A percentile compares a stretch with the other conserved stretches of the same genome.
Evolutionary conservation across 805 yeast species (phyloP).

Genomic region (Saccharomyces mikatae): DNA sequence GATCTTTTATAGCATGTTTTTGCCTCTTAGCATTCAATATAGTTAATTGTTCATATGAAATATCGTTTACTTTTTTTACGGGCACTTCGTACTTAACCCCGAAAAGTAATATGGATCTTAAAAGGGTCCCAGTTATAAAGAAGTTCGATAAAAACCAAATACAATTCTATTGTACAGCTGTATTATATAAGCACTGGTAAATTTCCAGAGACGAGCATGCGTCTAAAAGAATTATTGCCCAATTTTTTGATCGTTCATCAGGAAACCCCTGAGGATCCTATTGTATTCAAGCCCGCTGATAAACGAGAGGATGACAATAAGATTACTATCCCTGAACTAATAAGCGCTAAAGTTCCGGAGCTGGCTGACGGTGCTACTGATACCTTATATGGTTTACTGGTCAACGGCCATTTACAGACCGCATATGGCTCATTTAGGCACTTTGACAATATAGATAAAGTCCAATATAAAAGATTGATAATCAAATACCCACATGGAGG

Average conservation of each 20-base stretch:
- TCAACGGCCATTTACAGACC: slow-evolving; percentile 67
- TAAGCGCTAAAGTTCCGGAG: slow-evolving; percentile 36
- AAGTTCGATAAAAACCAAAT: not conserved
- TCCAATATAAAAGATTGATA: slow-evolving; percentile 58
- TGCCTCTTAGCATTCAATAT: not conserved
- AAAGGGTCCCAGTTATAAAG: not conserved
- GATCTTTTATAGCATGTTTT: not conserved
- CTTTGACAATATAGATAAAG: slow-evolving; percentile 38
- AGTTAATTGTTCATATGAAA: not conserved
- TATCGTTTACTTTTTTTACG: not conserved
- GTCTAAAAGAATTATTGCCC: slow-evolving; percentile 1
- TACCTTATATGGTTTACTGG: slow-evolving; percentile 47
- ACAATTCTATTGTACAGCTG: not conserved
- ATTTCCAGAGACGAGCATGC: not conserved
- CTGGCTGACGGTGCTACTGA: slow-evolving; percentile 38
- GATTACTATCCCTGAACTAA: slow-evolving; percentile 22
- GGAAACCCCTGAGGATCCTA: slow-evolving; percentile 2
- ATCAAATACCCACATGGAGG: slow-evolving; percentile 53
- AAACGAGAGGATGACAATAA: not conserved
- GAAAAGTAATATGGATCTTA: not conserved
- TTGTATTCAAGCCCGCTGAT: not conserved
- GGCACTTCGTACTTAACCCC: not conserved
- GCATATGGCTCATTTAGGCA: slow-evolving; percentile 47
- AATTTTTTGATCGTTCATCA: slow-evolving; percentile 3
- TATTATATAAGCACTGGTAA: not conserved